phyloP scores from a whole-genome alignment of 2,329 filamentous ascomycete genomes.

The Paraphoma chrysanthemicola region DNA sequence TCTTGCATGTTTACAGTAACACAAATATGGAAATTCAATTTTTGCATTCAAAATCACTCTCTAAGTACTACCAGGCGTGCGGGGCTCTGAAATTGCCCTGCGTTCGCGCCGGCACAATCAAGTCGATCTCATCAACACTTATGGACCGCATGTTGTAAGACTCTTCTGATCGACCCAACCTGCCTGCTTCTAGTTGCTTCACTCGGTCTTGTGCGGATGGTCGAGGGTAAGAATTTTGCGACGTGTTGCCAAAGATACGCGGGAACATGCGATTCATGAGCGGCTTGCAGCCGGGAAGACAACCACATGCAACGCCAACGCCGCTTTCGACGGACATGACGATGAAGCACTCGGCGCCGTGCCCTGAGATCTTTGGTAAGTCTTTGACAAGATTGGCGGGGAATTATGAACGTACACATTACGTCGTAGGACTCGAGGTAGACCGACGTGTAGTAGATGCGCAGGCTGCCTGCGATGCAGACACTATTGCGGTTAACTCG shows the following conservation, averaged over 20 bases:
- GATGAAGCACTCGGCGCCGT: constrained; percentile 35
- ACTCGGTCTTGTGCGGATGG: not conserved
- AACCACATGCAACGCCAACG: constrained; percentile 41
- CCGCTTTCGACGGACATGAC: constrained; percentile 37
- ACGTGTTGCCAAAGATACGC: constrained; percentile 26
- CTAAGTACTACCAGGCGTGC: too few relatives aligned
- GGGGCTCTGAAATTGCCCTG: too few relatives aligned
- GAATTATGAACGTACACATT: constrained; percentile 26
- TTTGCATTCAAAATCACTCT: too few relatives aligned
- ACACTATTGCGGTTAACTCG: constrained; percentile 30
- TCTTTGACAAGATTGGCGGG: not conserved
- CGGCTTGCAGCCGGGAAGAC: constrained; percentile 42
- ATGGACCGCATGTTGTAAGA: not conserved
- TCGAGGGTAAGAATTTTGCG: constrained; percentile 10
- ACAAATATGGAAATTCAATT: too few relatives aligned
- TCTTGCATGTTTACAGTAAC: too few relatives aligned
- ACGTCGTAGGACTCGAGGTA: constrained; percentile 35
- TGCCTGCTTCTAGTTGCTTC: not conserved
- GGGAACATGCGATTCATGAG: constrained; percentile 36
- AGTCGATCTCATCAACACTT: not conserved
- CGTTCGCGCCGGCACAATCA: not conserved
- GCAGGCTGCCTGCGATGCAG: constrained; percentile 38
- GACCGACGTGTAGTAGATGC: constrained; percentile 36
- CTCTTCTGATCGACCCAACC: not conserved
- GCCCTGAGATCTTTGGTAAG: constrained; percentile 10